phyloP scores from a whole-genome alignment of 192 early-diverging fungal genomes.

The Coemansia guatemalensis region DNA sequence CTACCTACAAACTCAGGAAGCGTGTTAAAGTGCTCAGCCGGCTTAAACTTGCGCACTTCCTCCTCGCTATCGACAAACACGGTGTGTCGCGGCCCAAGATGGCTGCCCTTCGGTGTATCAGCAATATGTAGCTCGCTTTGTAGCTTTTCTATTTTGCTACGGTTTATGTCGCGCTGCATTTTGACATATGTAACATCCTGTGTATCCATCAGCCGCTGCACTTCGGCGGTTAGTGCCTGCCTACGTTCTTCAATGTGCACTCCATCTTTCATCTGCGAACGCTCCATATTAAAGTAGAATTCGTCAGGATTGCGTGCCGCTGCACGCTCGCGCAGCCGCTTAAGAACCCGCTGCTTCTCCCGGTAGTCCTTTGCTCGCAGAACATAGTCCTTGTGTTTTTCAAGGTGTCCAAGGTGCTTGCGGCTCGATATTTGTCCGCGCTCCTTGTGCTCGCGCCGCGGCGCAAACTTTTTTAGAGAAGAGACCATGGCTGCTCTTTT shows the following conservation, averaged over 20 bases:
- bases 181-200: slow-evolving; percentile 91
- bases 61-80: slow-evolving; percentile 76
- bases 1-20: slow-evolving; percentile 72
- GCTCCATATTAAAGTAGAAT: slow-evolving; percentile 98
- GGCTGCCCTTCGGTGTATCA: slow-evolving; percentile 21
- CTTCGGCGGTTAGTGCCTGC: slow-evolving; percentile 72
- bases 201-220: slow-evolving; percentile 81
- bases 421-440: slow-evolving; percentile 69
- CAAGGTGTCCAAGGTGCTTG: slow-evolving; percentile 76
- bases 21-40: slow-evolving; percentile 82
- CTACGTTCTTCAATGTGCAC: slow-evolving; percentile 75
- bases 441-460: slow-evolving; percentile 88
- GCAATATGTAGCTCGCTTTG: slow-evolving; percentile 71
- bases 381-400: slow-evolving; percentile 99
- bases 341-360: slow-evolving; percentile 81
- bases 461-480: slow-evolving; percentile 79
- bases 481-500: slow-evolving; percentile 48
- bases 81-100: slow-evolving; percentile 60
- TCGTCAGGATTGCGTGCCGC: slow-evolving; percentile 91
- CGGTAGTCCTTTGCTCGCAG: slow-evolving; percentile 90
- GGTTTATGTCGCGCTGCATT: slow-evolving; percentile 69
- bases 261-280: slow-evolving; percentile 79
- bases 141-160: slow-evolving; percentile 72
- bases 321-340: slow-evolving; percentile 85
- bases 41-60: slow-evolving; percentile 70